Conservation (phyloP, 164 flowering plant species). For the Nymphaea thermarum region DNA sequence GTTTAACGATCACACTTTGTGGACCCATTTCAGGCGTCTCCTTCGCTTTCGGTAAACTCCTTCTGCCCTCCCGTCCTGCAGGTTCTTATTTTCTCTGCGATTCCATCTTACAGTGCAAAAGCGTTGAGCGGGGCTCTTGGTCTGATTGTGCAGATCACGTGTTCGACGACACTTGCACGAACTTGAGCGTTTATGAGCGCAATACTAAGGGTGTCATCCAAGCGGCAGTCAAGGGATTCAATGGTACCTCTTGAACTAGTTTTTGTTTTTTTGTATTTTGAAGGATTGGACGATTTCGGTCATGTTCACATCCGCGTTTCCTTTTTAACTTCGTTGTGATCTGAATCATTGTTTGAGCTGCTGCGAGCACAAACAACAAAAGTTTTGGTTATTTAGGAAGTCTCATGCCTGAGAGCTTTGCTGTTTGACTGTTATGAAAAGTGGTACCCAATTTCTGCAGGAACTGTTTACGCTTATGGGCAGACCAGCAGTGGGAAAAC, state of each 20-base stretch:
- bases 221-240: too few species aligned
- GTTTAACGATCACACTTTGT: not conserved
- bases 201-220: slow-evolving; percentile 65
- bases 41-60: slow-evolving; percentile 53
- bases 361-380: too few species aligned
- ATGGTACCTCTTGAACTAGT: slow-evolving; percentile 26
- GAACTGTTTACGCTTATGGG: slow-evolving; percentile 96
- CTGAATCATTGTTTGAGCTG: not conserved
- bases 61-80: not conserved
- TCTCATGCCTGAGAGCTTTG: too few species aligned
- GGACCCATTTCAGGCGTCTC: slow-evolving; percentile 42
- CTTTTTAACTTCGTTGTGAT: not conserved
- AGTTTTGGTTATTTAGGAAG: too few species aligned
- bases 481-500: slow-evolving; percentile 98
- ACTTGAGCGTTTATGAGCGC: slow-evolving; percentile 49
- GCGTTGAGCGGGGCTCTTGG: not conserved
- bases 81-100: not conserved
- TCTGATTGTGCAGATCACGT: slow-evolving; percentile 53
- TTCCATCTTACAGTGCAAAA: not conserved
- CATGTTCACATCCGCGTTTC: not conserved
- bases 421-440: not conserved
- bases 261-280: not conserved
- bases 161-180: slow-evolving; percentile 58
- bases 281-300: not conserved
- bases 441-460: slow-evolving; percentile 14